phyloP scores from a whole-genome alignment of 192 early-diverging fungal genomes.

The Martensiomyces pterosporus region DNA sequence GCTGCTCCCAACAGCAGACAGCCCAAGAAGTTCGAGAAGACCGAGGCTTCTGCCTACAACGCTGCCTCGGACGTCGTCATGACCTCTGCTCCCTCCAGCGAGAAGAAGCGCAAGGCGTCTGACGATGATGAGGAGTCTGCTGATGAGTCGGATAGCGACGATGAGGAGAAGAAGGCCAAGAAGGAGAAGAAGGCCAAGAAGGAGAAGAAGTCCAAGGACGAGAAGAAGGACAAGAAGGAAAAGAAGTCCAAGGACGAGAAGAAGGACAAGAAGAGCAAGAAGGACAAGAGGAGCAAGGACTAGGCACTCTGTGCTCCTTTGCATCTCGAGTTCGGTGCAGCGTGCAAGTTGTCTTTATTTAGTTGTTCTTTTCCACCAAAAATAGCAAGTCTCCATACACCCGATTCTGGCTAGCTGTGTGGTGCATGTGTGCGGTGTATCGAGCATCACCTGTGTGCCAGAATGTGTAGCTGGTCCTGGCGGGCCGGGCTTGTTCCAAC shows the following conservation, averaged over 20 bases:
- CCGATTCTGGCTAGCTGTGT: too few relatives aligned
- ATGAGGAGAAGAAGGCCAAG: slow-evolving; percentile 37
- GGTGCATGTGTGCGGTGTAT: too few relatives aligned
- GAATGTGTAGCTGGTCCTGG: too few relatives aligned
- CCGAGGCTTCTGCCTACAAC: slow-evolving; percentile 51
- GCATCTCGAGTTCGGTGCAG: slow-evolving; percentile 25
- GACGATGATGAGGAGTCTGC: slow-evolving; percentile 20
- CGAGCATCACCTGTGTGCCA: too few relatives aligned
- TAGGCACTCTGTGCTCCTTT: slow-evolving; percentile 5
- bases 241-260: slow-evolving; percentile 31
- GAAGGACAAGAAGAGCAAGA: slow-evolving; percentile 15
- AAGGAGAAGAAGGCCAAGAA: slow-evolving; percentile 45
- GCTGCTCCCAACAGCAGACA: slow-evolving; percentile 40
- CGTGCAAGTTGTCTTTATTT: too few relatives aligned
- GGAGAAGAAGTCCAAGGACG: slow-evolving; percentile 34
- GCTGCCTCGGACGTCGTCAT: slow-evolving; percentile 44
- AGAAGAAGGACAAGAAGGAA: slow-evolving; percentile 45
- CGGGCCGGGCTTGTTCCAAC: too few relatives aligned
- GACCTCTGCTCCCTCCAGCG: slow-evolving; percentile 8
- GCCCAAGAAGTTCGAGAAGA: slow-evolving; percentile 51
- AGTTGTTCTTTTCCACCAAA: too few relatives aligned
- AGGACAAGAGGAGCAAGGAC: slow-evolving; percentile 17
- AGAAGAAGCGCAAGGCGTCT: slow-evolving; percentile 52
- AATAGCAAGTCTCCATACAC: too few relatives aligned
- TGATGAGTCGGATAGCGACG: slow-evolving; percentile 35